Base-by-base conservation (phyloP, 345 rosid genomes). In the Dipteronia dyeriana region DNA sequence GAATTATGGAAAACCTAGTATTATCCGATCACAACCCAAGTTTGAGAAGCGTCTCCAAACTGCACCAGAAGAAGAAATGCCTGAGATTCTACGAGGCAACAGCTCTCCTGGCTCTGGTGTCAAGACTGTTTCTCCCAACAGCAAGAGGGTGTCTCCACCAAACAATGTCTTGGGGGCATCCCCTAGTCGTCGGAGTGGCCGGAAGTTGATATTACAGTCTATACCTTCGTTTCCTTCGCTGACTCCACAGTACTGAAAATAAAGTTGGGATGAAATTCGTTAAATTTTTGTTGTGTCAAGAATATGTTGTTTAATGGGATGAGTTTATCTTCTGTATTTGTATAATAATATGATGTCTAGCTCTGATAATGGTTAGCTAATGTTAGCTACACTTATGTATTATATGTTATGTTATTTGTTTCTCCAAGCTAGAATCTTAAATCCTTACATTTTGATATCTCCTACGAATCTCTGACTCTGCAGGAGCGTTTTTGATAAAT, bases 201-300 rank as follows among this genome's bases (percentile, higher is more conserved):
- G 98, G 84, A 97, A 91, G 87, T 79, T 97, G 88, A 94, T 97
- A 76, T 77, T 97, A 70, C 92, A 90, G 66, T 97, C 97, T 29
- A 91, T 94, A 76, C 98, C 99, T 7, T 88, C 99, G 7, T 97
- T 97, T 82, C 99, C 99, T 75, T 94, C 99, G 13, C 97, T 96
- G 82, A 89, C 95, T 81, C 93, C 94, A 43, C 91, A 89, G 73
- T 92, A 91, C 76, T 86, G 84, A 89, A 85, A 72, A 67, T 79
- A 62, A 73, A 80, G 63, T 57, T 68, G 25, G 20, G 81, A 66
- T 54, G 67, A 66, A 75, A 81, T 82, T 75, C 73, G 77, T 84
- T 75, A 20, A 70, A 78, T 75, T 74, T 72, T 74, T 75, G 66
- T 74, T 74, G 45, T 12, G 19, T 71, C 73, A 54, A 81, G 75